Percentiles rank a stretch among this genome's conserved stretches.
Conservation (phyloP, 768 basidiomycete species). For the Mycena alexandri region DNA sequence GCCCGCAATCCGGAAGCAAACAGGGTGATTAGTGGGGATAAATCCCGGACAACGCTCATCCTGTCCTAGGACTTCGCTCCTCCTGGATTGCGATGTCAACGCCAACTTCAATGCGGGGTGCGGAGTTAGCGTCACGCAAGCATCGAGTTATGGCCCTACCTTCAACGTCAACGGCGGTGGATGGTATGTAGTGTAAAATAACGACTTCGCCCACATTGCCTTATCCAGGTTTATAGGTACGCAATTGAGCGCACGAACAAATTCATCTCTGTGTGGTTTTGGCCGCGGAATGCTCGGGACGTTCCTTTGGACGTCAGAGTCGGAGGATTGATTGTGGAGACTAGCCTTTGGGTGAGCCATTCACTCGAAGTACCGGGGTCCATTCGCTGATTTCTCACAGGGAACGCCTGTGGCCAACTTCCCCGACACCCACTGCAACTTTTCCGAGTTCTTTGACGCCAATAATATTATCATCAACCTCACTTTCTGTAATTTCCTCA, state of each 20-base stretch:
- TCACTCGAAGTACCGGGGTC: too few species aligned
- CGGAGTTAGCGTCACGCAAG: conserved; percentile 58
- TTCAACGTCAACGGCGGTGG: conserved; percentile 75
- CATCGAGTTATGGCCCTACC: conserved; percentile 65
- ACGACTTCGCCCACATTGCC: neutral
- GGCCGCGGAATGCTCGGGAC: conserved; percentile 59
- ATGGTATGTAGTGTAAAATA: conserved; percentile 56
- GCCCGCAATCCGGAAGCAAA: conserved; percentile 58
- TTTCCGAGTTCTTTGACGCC: conserved; percentile 63
- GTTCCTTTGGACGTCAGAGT: conserved; percentile 61
- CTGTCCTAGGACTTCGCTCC: conserved; percentile 48
- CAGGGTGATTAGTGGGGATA: conserved; percentile 54
- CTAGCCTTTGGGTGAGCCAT: conserved; percentile 63
- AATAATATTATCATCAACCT: conserved; percentile 76
- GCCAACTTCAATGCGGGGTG: conserved; percentile 68
- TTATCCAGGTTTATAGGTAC: conserved; percentile 55
- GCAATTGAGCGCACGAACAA: conserved; percentile 70
- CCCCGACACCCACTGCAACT: conserved; percentile 69
- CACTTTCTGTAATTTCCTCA: neutral
- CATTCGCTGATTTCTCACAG: conserved; percentile 42
- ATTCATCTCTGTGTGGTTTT: conserved; percentile 81
- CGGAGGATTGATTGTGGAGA: conserved; percentile 59
- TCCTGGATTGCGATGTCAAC: conserved; percentile 63
- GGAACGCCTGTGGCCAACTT: conserved; percentile 73
- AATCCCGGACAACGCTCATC: neutral